A percentile compares a stretch with the other conserved stretches of the same genome.
Evolutionary conservation across 2,329 filamentous ascomycete genomes (phyloP).

Genomic region (Diplodia scrobiculata): DNA sequence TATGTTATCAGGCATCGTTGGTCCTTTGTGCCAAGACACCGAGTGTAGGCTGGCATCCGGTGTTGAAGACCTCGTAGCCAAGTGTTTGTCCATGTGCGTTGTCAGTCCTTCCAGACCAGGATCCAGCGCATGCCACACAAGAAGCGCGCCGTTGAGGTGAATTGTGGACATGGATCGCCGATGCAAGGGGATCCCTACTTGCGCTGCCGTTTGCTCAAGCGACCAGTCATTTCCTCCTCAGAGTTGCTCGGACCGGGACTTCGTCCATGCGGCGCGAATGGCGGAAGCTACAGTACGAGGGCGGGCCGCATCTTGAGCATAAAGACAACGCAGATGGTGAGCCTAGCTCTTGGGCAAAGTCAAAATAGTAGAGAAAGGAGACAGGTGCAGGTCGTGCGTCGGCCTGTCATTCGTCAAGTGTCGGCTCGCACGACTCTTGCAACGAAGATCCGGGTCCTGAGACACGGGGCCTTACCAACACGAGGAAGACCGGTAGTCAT

Average conservation of each 20-base stretch:
- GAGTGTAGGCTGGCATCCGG: not conserved
- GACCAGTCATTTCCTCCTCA: not conserved
- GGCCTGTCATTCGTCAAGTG: not conserved
- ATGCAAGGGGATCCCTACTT: not conserved
- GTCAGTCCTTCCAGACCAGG: not conserved
- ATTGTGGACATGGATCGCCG: not conserved
- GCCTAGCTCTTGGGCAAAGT: not conserved
- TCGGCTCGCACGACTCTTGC: not conserved
- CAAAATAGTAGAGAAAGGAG: not conserved
- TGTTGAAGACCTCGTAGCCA: not conserved
- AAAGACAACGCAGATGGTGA: not conserved
- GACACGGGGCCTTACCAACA: not conserved
- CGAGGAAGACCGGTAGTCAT: not conserved
- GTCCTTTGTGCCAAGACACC: constrained; percentile 1
- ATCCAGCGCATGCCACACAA: not conserved
- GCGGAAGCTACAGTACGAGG: not conserved
- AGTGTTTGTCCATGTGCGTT: not conserved
- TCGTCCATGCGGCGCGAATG: constrained; percentile 6
- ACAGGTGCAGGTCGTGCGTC: not conserved
- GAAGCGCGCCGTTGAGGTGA: not conserved
- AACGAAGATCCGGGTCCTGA: constrained; percentile 15
- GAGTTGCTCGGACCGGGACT: not conserved
- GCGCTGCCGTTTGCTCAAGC: not conserved
- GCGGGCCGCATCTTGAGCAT: constrained; percentile 17
- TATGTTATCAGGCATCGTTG: not conserved